Conservation (phyloP, 495 filamentous ascomycete genomes). For the Aspergillus nanangensis region DNA sequence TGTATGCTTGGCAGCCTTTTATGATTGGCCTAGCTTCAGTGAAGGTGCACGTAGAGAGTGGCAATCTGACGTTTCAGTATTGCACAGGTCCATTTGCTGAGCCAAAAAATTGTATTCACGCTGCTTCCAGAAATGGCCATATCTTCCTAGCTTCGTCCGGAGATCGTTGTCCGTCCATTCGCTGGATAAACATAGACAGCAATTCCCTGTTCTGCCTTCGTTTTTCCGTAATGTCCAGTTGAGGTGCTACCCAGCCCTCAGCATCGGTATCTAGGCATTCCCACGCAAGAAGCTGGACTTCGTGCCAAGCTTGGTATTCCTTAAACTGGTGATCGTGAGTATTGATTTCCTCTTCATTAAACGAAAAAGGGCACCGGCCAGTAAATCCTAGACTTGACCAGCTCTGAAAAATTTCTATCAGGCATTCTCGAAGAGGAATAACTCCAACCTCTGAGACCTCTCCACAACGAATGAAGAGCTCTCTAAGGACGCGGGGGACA, state of each 20-base stretch:
- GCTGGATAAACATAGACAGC: conserved; percentile 22
- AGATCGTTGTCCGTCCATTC: conserved; percentile 20
- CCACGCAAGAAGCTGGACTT: conserved; percentile 23
- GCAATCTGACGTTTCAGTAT: too few species aligned
- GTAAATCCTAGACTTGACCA: conserved; percentile 26
- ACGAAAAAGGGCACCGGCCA: conserved; percentile 25
- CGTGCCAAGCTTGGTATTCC: conserved; percentile 26
- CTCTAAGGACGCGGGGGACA: conserved; percentile 26
- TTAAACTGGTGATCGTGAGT: conserved; percentile 22
- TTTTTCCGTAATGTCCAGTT: conserved; percentile 25
- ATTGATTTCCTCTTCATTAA: conserved; percentile 22
- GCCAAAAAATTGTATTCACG: too few species aligned
- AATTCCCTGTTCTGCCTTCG: conserved; percentile 25
- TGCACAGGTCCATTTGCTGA: too few species aligned
- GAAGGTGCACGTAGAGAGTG: too few species aligned
- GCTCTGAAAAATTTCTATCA: conserved; percentile 29
- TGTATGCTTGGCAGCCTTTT: too few species aligned
- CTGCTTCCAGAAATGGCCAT: conserved; percentile 27
- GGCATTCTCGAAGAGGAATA: conserved; percentile 28
- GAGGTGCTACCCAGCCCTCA: conserved; percentile 32
- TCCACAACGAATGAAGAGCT: conserved; percentile 29
- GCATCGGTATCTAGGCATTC: conserved; percentile 35
- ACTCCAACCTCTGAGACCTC: conserved; percentile 27
- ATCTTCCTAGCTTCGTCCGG: conserved; percentile 22
- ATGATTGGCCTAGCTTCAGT: too few species aligned